These are phyloP conservation scores for Apiospora sp. DNA, from an alignment of 2,329 filamentous ascomycete species.

Conservation along the genomic window DNA sequence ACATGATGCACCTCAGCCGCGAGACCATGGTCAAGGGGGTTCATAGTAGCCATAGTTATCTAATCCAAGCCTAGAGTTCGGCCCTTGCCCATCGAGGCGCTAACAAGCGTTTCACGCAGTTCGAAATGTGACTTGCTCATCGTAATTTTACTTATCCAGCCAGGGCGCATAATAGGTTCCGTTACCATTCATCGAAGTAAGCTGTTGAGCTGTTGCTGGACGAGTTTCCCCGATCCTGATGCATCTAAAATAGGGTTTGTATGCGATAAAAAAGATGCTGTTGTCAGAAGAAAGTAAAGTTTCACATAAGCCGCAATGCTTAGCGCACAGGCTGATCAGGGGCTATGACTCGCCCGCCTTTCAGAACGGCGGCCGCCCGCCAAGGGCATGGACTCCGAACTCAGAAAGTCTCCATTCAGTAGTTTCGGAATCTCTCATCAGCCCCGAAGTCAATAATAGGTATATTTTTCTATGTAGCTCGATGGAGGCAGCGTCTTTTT, in stretches of 20 bases:
- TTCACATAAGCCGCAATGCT: not conserved
- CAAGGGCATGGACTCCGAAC: not conserved
- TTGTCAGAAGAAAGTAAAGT: too few relatives aligned
- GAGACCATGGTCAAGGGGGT: conserved; percentile 24
- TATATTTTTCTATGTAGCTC: too few relatives aligned
- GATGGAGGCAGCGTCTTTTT: too few relatives aligned
- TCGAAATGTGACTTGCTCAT: not conserved
- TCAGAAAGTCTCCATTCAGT: not conserved
- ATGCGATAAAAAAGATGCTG: not conserved
- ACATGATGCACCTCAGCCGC: conserved; percentile 25
- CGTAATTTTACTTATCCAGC: not conserved
- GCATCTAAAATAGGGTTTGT: not conserved
- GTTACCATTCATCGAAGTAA: too few relatives aligned
- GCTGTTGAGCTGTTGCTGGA: too few relatives aligned
- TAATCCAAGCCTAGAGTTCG: conserved; percentile 6
- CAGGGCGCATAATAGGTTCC: not conserved
- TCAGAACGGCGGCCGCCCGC: not conserved
- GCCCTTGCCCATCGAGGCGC: not conserved
- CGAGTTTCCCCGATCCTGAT: too few relatives aligned
- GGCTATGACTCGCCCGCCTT: not conserved
- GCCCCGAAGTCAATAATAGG: not conserved
- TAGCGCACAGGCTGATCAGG: not conserved
- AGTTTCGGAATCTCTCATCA: not conserved
- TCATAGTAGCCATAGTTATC: conserved; percentile 1
- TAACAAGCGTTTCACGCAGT: not conserved